A percentile compares a stretch with the other conserved stretches of the same genome.
phyloP scores from a whole-genome alignment of 805 yeast species.

The Lachancea waltii region DNA sequence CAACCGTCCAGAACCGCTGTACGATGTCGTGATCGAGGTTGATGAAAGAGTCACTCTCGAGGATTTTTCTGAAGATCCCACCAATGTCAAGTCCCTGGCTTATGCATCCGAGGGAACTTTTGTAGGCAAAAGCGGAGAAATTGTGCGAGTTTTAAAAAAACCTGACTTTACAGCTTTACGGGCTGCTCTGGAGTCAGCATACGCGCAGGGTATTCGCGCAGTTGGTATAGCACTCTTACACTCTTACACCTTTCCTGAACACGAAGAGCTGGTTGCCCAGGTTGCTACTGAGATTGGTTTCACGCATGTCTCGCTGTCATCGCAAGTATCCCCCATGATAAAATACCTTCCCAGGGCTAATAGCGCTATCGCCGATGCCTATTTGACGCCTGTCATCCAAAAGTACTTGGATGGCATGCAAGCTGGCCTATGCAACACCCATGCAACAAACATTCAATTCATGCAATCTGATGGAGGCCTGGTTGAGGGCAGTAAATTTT shows the following conservation, averaged over 20 bases:
- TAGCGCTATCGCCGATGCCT: slow-evolving; percentile 76
- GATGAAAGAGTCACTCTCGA: slow-evolving; percentile 88
- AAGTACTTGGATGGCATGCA: slow-evolving; percentile 57
- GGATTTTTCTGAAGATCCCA: slow-evolving; percentile 71
- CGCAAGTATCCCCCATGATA: slow-evolving; percentile 71
- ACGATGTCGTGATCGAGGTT: slow-evolving; percentile 70
- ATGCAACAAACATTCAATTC: slow-evolving; percentile 53
- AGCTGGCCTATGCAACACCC: slow-evolving; percentile 50
- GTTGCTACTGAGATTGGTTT: slow-evolving; percentile 65
- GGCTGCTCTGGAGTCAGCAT: slow-evolving; percentile 38
- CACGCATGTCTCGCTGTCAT: slow-evolving; percentile 58
- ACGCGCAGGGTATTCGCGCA: slow-evolving; percentile 55
- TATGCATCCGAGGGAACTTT: slow-evolving; percentile 33
- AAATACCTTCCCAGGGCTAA: slow-evolving; percentile 69
- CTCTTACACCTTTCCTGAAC: slow-evolving; percentile 65
- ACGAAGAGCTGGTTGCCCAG: slow-evolving; percentile 53
- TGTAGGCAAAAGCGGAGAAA: slow-evolving; percentile 63
- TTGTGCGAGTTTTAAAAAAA: slow-evolving; percentile 46
- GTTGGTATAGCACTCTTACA: slow-evolving; percentile 69
- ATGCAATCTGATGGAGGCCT: slow-evolving; percentile 98
- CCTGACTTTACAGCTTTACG: slow-evolving; percentile 44
- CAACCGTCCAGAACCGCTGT: slow-evolving; percentile 61
- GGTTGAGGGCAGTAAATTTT: slow-evolving; percentile 73
- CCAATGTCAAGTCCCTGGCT: slow-evolving; percentile 20
- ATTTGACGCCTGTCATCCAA: slow-evolving; percentile 71